These are phyloP conservation scores for Cladosporium sp. DNA, from an alignment of 2,329 filamentous ascomycete genomes.

Conservation along the genomic window DNA sequence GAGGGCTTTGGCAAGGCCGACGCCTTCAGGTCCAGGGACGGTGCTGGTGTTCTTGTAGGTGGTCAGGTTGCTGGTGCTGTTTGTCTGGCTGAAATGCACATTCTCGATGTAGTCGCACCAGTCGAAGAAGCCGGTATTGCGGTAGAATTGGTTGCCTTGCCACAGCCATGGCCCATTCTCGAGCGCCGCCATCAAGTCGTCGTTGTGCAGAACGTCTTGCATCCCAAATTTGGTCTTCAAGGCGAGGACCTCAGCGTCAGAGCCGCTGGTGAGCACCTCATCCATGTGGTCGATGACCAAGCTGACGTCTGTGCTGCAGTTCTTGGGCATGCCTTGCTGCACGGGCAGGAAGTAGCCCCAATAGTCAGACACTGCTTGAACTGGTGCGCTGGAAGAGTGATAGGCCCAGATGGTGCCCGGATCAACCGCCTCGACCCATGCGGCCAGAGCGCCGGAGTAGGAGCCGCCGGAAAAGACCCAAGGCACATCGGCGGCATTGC, in stretches of 20 bases:
- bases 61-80: slow-evolving; percentile 24
- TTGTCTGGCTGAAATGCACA: slow-evolving; percentile 19
- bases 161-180: slow-evolving; percentile 53
- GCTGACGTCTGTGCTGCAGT: slow-evolving; percentile 50
- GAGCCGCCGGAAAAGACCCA: slow-evolving; percentile 54
- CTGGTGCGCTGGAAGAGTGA: slow-evolving; percentile 50
- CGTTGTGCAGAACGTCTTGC: slow-evolving; percentile 43
- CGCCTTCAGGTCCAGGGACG: slow-evolving; percentile 38
- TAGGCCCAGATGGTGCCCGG: slow-evolving; percentile 57
- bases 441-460: slow-evolving; percentile 51
- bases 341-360: slow-evolving; percentile 55
- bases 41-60: slow-evolving; percentile 25
- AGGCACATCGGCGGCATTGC: slow-evolving; percentile 48
- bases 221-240: slow-evolving; percentile 51
- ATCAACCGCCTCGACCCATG: slow-evolving; percentile 48
- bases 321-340: slow-evolving; percentile 52
- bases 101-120: slow-evolving; percentile 40
- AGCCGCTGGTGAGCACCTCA: slow-evolving; percentile 25
- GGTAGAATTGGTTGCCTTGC: slow-evolving; percentile 49
- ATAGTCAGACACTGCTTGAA: slow-evolving; percentile 51
- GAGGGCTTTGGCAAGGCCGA: slow-evolving; percentile 50
- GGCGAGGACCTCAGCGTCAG: slow-evolving; percentile 28
- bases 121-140: slow-evolving; percentile 37
- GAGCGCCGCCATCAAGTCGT: slow-evolving; percentile 49
- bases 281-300: slow-evolving; percentile 48